These are phyloP conservation scores for Nannochloropsis granulata DNA, from an alignment of 108 stramenopile genomes.

Conservation along the genomic window DNA sequence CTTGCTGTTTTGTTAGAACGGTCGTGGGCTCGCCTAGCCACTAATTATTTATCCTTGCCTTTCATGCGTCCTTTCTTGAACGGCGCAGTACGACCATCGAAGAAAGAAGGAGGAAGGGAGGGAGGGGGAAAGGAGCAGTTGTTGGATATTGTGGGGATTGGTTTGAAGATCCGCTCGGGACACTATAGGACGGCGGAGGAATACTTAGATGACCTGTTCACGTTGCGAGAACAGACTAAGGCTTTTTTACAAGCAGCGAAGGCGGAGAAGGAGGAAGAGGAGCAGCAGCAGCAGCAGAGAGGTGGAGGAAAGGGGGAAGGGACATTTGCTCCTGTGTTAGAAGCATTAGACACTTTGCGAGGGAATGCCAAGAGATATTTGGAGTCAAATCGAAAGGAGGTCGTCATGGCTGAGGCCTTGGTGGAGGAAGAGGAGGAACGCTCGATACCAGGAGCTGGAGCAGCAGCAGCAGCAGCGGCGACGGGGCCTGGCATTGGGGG, in stretches of 20 bases:
- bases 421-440: not conserved
- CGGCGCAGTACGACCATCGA: not conserved
- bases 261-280: not conserved
- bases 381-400: not conserved
- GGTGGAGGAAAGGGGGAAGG: not conserved
- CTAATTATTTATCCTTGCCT: not conserved
- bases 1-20: not conserved
- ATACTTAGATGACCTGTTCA: not conserved
- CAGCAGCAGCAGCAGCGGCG: not conserved
- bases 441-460: not conserved
- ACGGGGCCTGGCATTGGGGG: not conserved
- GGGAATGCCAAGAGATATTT: not conserved
- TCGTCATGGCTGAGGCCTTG: not conserved
- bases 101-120: not conserved
- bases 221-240: not conserved
- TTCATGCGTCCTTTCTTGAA: not conserved
- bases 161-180: not conserved
- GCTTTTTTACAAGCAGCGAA: not conserved
- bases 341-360: not conserved
- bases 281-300: not conserved
- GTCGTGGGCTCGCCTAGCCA: not conserved
- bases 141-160: not conserved
- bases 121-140: not conserved
- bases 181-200: not conserved
- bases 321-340: not conserved